Evolutionary conservation across 768 basidiomycete species (phyloP), one percentile per base, ranked within the genome.

Genomic region (Kwoniella botswanensis): DNA sequence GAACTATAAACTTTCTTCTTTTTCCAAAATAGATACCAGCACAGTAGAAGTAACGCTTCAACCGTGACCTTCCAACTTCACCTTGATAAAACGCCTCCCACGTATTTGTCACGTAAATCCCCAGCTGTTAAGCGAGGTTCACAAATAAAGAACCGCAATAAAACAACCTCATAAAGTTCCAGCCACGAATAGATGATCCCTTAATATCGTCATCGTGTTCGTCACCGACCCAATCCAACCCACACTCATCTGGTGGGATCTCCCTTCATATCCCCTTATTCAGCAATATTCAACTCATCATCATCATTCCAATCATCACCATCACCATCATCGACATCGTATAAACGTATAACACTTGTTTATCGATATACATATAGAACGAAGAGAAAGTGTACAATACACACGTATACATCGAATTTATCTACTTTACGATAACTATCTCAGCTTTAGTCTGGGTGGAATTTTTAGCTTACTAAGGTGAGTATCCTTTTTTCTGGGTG

Each of bases 401-500:
- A 24, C 5, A 55, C 21, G 18, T 12, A 21, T 22, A 22, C 54
- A 21, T 12, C n/a, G 54, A 1, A 55, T 55, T n/a, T 15, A 12
- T 24, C 24, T 55, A 24, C 13, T 50, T 50, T 50, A 50, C 13
- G n/a, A 13, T 50, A 50, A 12, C n/a, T 12, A 52, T 52, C 4
- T 52, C 13, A 52, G 50, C 50, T n/a, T 52, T 13, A 52, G 50
- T 15, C 46, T 50, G 18, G 46, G 46, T 50, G 13, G 35, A 35
- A 50, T 15, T 17, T 46, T 46, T 61, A 61, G 59, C 59, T 61
- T 61, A 58, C 15, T 35, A 58, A 58, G 59, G 59, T 61, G 59
- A 61, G 59, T 61, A 61, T 61, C 59, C 59, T 42, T 61, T 61
- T 43, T 35, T 35, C 35, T 35, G 0, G 6, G 35, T 35, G 35